Evolutionary conservation across 1,284 basidiomycete genomes (phyloP), one percentile per base, ranked within the genome.

Genomic region (Cystobasidium slooffiae): DNA sequence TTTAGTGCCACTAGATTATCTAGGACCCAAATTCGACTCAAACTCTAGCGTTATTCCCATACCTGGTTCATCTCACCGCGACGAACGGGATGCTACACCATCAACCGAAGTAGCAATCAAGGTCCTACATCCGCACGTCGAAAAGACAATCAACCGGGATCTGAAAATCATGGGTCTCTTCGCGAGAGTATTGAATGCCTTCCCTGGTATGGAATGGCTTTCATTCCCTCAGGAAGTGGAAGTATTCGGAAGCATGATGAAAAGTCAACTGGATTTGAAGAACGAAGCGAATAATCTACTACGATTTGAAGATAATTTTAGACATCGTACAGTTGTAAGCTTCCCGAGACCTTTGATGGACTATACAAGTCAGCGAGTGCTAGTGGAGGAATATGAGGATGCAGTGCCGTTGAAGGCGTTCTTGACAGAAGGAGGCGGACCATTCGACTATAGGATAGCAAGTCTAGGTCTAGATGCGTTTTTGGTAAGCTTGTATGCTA

Each of bases 221-320:
- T 97, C 94, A 10, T 87, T 99, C 12, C 93, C 94, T 0, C 94
- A 99, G 80, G 97, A 99, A 82, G 96, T 98, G 4, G 85, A 88
- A 12, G 93, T 96, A 0, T 99, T 99, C 81, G 92, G 95, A 3
- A 84, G 87, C n/a, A 96, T 99, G 93, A 99, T 99, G 97, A 88
- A 89, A 80, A 91, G 90, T 79, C 97, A 99, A 83, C 86, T 99
- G 49, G 93, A 99, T 82, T 84, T 99, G 67, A 87, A 93, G 39
- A 88, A 92, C 78, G 97, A 99, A 82, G 94, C 92, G 0, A 87
- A 91, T 76, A 97, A 99, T 82, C 84, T 99, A 72, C 84, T 88
- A 41, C 87, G 85, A 0, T 99, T 99, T 80, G 93, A 95, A 81
- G 83, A 86, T 53, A 94, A 97, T 81, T 99, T 99, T 80, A 85